Conservation (phyloP, 495 filamentous ascomycete genomes). For the Oidiodendron maius region DNA sequence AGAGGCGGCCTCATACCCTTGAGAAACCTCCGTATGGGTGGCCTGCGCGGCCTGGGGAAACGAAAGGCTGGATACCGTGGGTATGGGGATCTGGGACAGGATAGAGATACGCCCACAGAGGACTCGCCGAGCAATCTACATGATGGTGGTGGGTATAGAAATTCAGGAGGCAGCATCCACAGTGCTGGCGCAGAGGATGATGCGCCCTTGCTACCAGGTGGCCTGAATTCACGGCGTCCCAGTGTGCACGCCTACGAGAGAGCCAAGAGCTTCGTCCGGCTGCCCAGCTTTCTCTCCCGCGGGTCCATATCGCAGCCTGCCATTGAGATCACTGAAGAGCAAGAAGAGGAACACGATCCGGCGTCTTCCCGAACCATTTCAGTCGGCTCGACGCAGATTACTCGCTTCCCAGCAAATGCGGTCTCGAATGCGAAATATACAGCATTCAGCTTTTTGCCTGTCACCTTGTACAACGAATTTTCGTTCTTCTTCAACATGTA, state of each 20-base stretch:
- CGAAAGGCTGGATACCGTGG: slow-evolving; percentile 31
- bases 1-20: slow-evolving; percentile 55
- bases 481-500: slow-evolving; percentile 99
- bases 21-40: slow-evolving; percentile 62
- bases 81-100: slow-evolving; percentile 53
- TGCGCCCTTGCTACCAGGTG: slow-evolving; percentile 50
- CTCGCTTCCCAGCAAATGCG: slow-evolving; percentile 72
- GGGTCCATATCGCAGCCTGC: slow-evolving; percentile 16
- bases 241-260: slow-evolving; percentile 30
- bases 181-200: slow-evolving; percentile 46
- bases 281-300: slow-evolving; percentile 48
- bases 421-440: slow-evolving; percentile 98
- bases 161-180: slow-evolving; percentile 45
- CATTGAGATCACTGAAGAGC: slow-evolving; percentile 27
- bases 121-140: slow-evolving; percentile 52
- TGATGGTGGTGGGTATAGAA: slow-evolving; percentile 37
- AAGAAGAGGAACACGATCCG: slow-evolving; percentile 46
- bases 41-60: slow-evolving; percentile 33
- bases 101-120: slow-evolving; percentile 46
- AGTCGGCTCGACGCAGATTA: slow-evolving; percentile 41
- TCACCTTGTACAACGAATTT: slow-evolving; percentile 96
- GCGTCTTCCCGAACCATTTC: slow-evolving; percentile 44
- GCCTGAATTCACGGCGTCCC: slow-evolving; percentile 19
- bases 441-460: slow-evolving; percentile 87
- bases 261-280: slow-evolving; percentile 31